Percentiles rank a stretch among this genome's conserved stretches.
Conservation (phyloP, 2,329 filamentous ascomycete genomes). For the Aspergillus phoenicis region DNA sequence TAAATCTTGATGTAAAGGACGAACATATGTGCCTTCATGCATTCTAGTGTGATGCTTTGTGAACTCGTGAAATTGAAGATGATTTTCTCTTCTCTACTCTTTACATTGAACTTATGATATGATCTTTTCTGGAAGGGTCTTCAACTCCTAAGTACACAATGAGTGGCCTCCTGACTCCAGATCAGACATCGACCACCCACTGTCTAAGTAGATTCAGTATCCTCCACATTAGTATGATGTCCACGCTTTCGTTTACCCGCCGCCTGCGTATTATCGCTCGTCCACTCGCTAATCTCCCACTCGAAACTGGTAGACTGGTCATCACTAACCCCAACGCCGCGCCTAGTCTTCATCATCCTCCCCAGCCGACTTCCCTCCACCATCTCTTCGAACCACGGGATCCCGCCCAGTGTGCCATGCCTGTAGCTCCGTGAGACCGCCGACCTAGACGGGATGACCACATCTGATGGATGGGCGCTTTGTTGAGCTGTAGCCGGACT, state of each 20-base stretch:
- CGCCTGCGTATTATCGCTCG: conserved; percentile 42
- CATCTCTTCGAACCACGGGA: conserved; percentile 85
- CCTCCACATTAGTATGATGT: conserved; percentile 11
- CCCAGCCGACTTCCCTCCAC: conserved; percentile 75
- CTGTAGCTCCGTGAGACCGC: conserved; percentile 39
- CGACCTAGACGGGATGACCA: conserved; percentile 28
- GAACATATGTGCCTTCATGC: too few relatives aligned
- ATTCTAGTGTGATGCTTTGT: too few relatives aligned
- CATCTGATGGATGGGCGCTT: conserved; percentile 18
- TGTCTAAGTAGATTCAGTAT: conserved; percentile 3
- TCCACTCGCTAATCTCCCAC: conserved; percentile 83
- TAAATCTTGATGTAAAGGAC: too few relatives aligned
- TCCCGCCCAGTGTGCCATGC: conserved; percentile 52
- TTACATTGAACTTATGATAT: not conserved
- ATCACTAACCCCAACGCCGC: conserved; percentile 60
- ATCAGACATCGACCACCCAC: not conserved
- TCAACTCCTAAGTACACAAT: not conserved
- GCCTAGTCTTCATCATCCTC: conserved; percentile 62
- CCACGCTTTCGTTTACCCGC: conserved; percentile 40
- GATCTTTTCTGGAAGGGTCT: not conserved
- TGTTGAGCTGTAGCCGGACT: conserved; percentile 16
- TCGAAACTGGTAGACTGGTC: conserved; percentile 70
- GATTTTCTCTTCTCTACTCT: too few relatives aligned
- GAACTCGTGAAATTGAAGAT: too few relatives aligned
- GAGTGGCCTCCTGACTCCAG: too few relatives aligned